Percentiles rank a stretch among this genome's conserved stretches.
phyloP scores from a whole-genome alignment of 352 stramenopile species.

The Globisporangium orthogonon region DNA sequence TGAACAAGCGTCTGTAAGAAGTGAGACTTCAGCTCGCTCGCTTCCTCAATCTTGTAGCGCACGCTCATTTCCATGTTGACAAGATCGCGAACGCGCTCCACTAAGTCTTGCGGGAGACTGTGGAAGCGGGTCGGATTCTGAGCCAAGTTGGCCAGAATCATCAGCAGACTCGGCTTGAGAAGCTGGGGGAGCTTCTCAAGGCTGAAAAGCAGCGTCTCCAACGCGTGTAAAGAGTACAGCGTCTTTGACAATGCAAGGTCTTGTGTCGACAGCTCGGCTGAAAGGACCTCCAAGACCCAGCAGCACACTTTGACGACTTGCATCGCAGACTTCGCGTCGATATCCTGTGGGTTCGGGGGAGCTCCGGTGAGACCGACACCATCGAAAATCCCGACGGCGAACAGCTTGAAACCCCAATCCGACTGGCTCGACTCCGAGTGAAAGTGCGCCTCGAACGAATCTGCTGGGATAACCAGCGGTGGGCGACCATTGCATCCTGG shows the following conservation, averaged over 20 bases:
- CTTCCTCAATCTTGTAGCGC: slow-evolving; percentile 41
- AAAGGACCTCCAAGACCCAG: slow-evolving; percentile 26
- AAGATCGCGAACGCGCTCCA: slow-evolving; percentile 33
- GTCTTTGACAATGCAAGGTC: background rate
- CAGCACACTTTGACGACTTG: slow-evolving; percentile 25
- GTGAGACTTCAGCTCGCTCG: slow-evolving; percentile 44
- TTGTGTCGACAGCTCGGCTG: background rate
- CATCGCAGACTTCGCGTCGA: slow-evolving; percentile 13
- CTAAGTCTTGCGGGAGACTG: slow-evolving; percentile 22
- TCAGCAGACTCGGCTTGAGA: slow-evolving; percentile 31
- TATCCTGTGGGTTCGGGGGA: background rate
- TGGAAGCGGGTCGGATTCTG: slow-evolving; percentile 30
- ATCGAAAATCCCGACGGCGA: slow-evolving; percentile 60
- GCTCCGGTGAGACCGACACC: slow-evolving; percentile 9
- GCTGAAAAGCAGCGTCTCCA: slow-evolving; percentile 26
- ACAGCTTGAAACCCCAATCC: slow-evolving; percentile 89
- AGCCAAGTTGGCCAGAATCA: slow-evolving; percentile 34
- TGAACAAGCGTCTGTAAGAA: slow-evolving; percentile 59
- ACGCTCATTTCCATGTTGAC: slow-evolving; percentile 45
- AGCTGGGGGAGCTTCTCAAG: slow-evolving; percentile 33
- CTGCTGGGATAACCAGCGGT: slow-evolving; percentile 65
- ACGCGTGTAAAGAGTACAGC: slow-evolving; percentile 24
- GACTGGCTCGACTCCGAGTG: slow-evolving; percentile 77
- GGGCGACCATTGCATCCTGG: slow-evolving; percentile 53
- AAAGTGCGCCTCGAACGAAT: slow-evolving; percentile 78